Conservation (phyloP, 441 rosid genomes). For the Corymbia calophylla region DNA sequence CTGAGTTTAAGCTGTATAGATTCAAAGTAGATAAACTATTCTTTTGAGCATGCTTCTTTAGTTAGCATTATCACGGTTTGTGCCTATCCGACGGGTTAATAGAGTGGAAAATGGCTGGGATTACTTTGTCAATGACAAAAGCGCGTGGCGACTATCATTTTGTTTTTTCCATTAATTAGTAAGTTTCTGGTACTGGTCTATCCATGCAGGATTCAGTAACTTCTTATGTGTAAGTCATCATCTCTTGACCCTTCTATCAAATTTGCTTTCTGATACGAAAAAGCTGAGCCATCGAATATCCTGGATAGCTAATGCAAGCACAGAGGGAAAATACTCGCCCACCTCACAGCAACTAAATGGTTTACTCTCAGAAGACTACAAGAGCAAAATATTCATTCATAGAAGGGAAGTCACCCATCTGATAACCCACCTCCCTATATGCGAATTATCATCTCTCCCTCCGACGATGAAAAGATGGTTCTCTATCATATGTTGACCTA, state of each 20-base stretch:
- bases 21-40: neutral
- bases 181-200: neutral
- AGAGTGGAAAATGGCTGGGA: neutral
- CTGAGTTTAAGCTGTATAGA: neutral
- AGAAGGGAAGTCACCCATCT: slow-evolving; percentile 4
- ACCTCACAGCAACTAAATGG: neutral
- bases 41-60: neutral
- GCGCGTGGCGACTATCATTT: neutral
- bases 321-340: neutral
- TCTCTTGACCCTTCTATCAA: neutral
- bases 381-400: neutral
- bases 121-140: neutral
- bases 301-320: neutral
- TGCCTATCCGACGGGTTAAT: neutral
- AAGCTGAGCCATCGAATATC: neutral
- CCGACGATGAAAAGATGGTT: slow-evolving; percentile 20
- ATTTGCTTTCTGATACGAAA: neutral
- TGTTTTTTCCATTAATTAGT: neutral
- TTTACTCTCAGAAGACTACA: neutral
- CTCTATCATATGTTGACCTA: slow-evolving; percentile 15
- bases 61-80: neutral
- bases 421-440: neutral
- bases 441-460: slow-evolving; percentile 22
- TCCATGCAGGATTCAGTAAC: neutral
- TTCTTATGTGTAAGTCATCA: neutral